These are phyloP conservation scores for Sutorius australiensis DNA, from an alignment of 768 basidiomycete genomes.

Conservation along the genomic window DNA sequence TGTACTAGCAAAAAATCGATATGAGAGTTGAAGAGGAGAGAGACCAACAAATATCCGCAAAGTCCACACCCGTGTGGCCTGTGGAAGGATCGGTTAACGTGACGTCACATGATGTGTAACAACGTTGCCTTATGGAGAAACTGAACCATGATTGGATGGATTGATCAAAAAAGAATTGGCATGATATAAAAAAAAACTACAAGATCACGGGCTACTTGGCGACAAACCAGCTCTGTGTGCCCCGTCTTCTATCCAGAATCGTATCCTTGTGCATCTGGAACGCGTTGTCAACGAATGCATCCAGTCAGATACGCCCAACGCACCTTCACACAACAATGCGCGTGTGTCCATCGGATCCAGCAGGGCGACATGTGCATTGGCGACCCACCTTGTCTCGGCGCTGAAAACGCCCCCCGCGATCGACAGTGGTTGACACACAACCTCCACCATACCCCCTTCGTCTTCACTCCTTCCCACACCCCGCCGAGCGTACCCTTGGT, in stretches of 20 bases:
- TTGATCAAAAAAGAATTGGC: constrained; percentile 25
- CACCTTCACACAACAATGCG: constrained; percentile 19
- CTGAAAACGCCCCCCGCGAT: constrained; percentile 2
- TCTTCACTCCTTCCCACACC: constrained; percentile 40
- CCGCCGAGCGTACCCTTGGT: constrained; percentile 63
- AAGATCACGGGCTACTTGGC: constrained; percentile 24
- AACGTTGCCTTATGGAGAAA: constrained; percentile 5
- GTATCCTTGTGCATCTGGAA: constrained; percentile 8
- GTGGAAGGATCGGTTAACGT: constrained; percentile 14
- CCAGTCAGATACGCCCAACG: background rate
- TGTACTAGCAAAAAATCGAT: constrained; percentile 3
- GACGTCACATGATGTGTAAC: constrained; percentile 33
- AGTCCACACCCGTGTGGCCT: constrained; percentile 11
- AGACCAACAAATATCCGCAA: constrained; percentile 24
- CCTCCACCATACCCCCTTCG: constrained; percentile 1
- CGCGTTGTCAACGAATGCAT: constrained; percentile 3
- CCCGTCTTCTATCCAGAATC: constrained; percentile 14
- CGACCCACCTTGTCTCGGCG: constrained; percentile 10
- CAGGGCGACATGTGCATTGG: constrained; percentile 3
- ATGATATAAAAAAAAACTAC: constrained; percentile 22
- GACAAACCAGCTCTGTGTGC: constrained; percentile 13
- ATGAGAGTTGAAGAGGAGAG: constrained; percentile 19
- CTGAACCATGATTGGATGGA: constrained; percentile 3
- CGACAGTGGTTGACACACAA: constrained; percentile 6
- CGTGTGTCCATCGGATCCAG: constrained; percentile 13